phyloP scores from a whole-genome alignment of 2,329 filamentous ascomycete species.

The Nothomitra cinnamomea region DNA sequence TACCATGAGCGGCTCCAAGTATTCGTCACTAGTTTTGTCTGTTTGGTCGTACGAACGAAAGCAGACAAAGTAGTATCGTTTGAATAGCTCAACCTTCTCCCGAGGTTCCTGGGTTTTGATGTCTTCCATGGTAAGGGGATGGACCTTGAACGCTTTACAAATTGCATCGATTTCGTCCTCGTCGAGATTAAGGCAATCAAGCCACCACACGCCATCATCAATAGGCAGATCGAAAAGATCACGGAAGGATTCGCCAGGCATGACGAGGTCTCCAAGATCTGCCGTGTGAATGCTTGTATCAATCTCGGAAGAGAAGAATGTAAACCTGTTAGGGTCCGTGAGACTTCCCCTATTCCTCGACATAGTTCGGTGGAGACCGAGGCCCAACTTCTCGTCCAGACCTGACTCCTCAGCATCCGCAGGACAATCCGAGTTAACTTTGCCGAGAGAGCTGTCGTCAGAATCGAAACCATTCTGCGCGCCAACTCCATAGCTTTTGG shows the following conservation, averaged over 20 bases:
- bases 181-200: constrained; percentile 81
- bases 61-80: constrained; percentile 94
- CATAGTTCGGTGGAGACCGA: neutral
- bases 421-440: neutral
- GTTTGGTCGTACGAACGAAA: constrained; percentile 86
- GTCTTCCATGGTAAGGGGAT: constrained; percentile 90
- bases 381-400: constrained; percentile 12
- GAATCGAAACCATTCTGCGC: constrained; percentile 20
- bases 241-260: constrained; percentile 77
- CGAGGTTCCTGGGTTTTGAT: constrained; percentile 89
- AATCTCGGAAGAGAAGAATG: constrained; percentile 90
- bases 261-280: constrained; percentile 71
- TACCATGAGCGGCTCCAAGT: constrained; percentile 87
- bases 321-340: constrained; percentile 63
- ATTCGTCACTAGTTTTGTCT: constrained; percentile 61
- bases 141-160: constrained; percentile 87
- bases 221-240: constrained; percentile 62
- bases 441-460: neutral
- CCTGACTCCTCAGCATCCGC: constrained; percentile 10
- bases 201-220: constrained; percentile 88
- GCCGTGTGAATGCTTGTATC: constrained; percentile 86
- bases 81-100: constrained; percentile 96
- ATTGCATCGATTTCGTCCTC: constrained; percentile 77
- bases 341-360: neutral
- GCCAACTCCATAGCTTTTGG: constrained; percentile 20